A percentile compares a stretch with the other conserved stretches of the same genome.
phyloP scores from a whole-genome alignment of 768 basidiomycete species.

The Auricularia sp. region DNA sequence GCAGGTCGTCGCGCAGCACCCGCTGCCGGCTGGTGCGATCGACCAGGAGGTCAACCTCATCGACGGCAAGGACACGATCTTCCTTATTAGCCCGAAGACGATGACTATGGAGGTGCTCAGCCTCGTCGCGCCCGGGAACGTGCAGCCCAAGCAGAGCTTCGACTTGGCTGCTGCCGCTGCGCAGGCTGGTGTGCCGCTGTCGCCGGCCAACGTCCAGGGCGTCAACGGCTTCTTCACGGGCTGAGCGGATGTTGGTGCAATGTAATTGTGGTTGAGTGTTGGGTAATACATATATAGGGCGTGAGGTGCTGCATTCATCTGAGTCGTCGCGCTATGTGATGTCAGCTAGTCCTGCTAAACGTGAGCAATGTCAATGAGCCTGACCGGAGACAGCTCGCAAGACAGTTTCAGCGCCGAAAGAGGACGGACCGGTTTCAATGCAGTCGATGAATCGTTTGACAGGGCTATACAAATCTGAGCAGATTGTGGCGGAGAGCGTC shows the following conservation, averaged over 20 bases:
- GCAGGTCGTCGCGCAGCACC: neutral
- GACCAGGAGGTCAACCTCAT: neutral
- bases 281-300: neutral
- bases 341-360: too few relatives aligned
- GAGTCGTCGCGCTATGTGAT: too few relatives aligned
- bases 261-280: too few relatives aligned
- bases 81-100: constrained; percentile 21
- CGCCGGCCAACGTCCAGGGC: neutral
- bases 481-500: too few relatives aligned
- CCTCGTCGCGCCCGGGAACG: constrained; percentile 21
- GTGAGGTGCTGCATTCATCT: too few relatives aligned
- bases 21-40: neutral
- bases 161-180: neutral
- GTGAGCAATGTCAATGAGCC: too few relatives aligned
- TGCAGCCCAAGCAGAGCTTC: neutral
- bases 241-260: neutral
- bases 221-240: neutral
- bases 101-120: constrained; percentile 20
- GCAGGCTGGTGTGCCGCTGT: neutral
- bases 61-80: constrained; percentile 9
- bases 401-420: too few relatives aligned
- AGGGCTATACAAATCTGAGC: too few relatives aligned
- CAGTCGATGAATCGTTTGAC: too few relatives aligned
- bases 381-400: too few relatives aligned
- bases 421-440: too few relatives aligned